Conservation (phyloP, 805 yeast genomes). For the Ogataea ganodermae region DNA sequence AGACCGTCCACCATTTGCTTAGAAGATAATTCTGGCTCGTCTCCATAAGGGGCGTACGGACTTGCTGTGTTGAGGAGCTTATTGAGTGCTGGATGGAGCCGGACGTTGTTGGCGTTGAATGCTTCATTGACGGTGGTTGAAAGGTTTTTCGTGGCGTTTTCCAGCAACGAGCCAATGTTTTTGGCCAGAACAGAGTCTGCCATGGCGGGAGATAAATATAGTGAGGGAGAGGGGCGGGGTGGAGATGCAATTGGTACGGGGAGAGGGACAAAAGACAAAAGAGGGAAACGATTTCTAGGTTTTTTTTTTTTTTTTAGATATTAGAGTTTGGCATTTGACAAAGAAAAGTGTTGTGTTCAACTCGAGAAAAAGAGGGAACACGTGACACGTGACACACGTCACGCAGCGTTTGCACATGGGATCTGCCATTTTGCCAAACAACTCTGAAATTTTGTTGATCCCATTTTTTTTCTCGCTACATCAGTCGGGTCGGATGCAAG, state of each 20-base stretch:
- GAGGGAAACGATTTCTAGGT: neutral
- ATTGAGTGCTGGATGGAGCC: conserved; percentile 22
- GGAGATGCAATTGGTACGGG: conserved; percentile 8
- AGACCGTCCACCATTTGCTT: conserved; percentile 66
- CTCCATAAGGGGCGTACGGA: conserved; percentile 24
- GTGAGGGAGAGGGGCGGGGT: conserved; percentile 3
- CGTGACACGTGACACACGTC: neutral
- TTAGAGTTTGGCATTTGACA: too few relatives aligned
- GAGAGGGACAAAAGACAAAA: neutral
- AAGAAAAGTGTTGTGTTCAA: too few relatives aligned
- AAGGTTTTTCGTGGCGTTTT: conserved; percentile 77
- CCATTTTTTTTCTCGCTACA: neutral
- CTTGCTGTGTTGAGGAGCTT: conserved; percentile 25
- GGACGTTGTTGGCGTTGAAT: conserved; percentile 34
- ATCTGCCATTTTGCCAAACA: neutral
- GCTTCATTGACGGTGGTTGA: conserved; percentile 84
- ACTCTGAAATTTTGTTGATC: neutral
- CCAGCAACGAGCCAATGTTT: conserved; percentile 65
- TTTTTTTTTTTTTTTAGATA: neutral
- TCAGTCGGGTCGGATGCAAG: neutral
- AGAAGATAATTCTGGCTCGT: conserved; percentile 44
- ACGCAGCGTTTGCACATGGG: neutral
- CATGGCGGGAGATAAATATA: conserved; percentile 15
- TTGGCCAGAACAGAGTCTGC: conserved; percentile 24
- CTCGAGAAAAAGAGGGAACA: too few relatives aligned